phyloP scores from a whole-genome alignment of 768 basidiomycete genomes.

The Podaxis rugospora region DNA sequence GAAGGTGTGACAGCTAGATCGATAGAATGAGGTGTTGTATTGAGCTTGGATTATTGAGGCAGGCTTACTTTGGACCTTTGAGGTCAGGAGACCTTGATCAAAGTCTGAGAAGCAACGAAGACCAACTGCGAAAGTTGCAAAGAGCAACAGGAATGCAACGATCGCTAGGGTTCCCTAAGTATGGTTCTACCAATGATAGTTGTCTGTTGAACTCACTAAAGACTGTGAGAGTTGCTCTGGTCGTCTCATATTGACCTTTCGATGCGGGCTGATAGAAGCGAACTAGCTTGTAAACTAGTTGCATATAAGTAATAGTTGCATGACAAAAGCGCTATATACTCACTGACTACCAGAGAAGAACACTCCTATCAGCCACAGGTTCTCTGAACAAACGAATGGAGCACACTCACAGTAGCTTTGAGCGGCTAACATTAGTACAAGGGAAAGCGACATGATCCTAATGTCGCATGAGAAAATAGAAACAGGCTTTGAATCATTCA shows the following conservation, averaged over 20 bases:
- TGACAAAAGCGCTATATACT: conserved; percentile 13
- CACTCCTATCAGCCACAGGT: not conserved
- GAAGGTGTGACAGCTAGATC: conserved; percentile 40
- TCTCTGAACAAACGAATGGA: not conserved
- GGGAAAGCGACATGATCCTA: conserved; percentile 72
- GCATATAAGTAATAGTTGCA: not conserved
- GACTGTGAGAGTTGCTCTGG: conserved; percentile 71
- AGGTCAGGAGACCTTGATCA: conserved; percentile 67
- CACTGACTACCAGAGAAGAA: conserved; percentile 32
- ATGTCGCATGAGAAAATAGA: not conserved
- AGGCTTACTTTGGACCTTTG: conserved; percentile 73
- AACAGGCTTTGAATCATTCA: not conserved
- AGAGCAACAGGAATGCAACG: conserved; percentile 68
- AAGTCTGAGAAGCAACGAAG: conserved; percentile 80
- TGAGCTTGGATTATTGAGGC: conserved; percentile 22
- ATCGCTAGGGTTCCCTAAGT: conserved; percentile 43
- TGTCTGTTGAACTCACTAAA: conserved; percentile 51
- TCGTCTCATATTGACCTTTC: conserved; percentile 54
- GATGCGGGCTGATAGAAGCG: conserved; percentile 72
- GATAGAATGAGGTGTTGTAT: conserved; percentile 12
- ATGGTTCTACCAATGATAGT: not conserved
- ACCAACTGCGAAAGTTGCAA: conserved; percentile 73
- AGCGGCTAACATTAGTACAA: conserved; percentile 76
- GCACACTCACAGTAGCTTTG: conserved; percentile 65
- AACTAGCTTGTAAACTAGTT: conserved; percentile 76